Base-by-base conservation (phyloP, 2,329 filamentous ascomycete genomes). In the Fusarium mundagurra region DNA sequence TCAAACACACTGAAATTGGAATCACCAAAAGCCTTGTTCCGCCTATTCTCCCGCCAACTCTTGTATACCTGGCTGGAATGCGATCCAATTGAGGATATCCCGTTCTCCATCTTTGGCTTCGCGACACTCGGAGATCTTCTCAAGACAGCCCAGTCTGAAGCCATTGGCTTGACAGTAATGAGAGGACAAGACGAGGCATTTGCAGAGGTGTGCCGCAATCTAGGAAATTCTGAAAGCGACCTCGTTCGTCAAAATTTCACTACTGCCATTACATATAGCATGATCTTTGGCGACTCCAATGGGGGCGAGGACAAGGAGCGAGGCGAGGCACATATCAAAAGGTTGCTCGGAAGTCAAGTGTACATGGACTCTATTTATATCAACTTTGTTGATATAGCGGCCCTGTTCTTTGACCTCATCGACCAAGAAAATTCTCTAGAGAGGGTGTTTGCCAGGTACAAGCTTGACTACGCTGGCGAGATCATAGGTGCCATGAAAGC, bases 31-130 rank as follows among this genome's bases (percentile, higher is more conserved):
- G 88, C 92, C 39, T 84, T 99, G 2, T 98, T 99, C 79, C 86
- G 86, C 11, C 85, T 98, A 1, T 99, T 98, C 79, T 92, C 94
- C 12, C 91, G 95, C 5, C 96, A 99, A 78, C 87, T 99, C 12
- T 85, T 98, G 7, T 98, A 94, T 80, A 98, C 95, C 0, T 99
- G 95, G 96, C 89, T 97, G 8, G 91, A 94, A 71, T 84, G 84
- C 2, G 89, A 92, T 67, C 83, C 85, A 3, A 85, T 98, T 13
- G 85, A 88, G n/a, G 86, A 90, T 8, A 93, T 99, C 55, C 96
- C 96, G 0, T 98, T 90, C 78, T 85, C 87, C n/a, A 93, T 96
- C 5, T 99, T 99, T 81, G 92, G 92, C 3, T 99, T 97, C 79
- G 67, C 83, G 3, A 90, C 84, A 22, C 87, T 98, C 5, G 81